Evolutionary conservation across 1,284 basidiomycete species (phyloP), one percentile per base, ranked within the genome.

Genomic region (Ganoderma leucocontextum): DNA sequence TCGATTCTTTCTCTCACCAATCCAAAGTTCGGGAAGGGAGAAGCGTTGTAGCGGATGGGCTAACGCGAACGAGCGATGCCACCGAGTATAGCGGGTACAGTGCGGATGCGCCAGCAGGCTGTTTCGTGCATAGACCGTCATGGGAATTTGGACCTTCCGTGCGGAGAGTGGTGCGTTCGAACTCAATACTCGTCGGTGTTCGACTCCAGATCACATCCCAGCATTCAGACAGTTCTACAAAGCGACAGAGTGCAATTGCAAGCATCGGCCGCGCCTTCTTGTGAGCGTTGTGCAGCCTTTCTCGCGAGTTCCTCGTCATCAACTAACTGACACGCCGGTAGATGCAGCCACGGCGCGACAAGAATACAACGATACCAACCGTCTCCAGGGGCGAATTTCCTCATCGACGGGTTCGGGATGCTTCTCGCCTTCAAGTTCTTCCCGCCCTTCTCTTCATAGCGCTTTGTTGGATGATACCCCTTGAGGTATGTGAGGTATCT

Each of bases 321-420:
- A 15, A 65, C 19, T 57, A 65, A 66, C 47, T 44, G 47, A 52
- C 55, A 44, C 55, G 29, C 55, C 38, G 39, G 39, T 55, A 53
- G 44, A 35, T 36, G 64, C 4, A 22, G 19, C 36, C 33, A 22
- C 55, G 52, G 15, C 58, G 61, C 7, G 15, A 55, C 22, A 22
- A 33, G 47, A 42, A 65, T 49, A 60, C 25, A 17, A 38, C 36
- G 49, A 62, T 25, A 29, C 47, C 60, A 36, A 63, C 38, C 57
- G 68, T 72, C 65, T 41, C 70, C 70, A 67, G 70, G 70, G 70
- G 65, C 65, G 38, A 36, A 53, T 42, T 29, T 29, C 19, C 55
- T 49, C 42, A 25, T 52, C 33, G 52, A 44, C 17, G 9, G 7
- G 8, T 38, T 38, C 55, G 55, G 35, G 12, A 38, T 33, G 35